Percentiles rank a stretch among this genome's conserved stretches.
Evolutionary conservation across 768 basidiomycete genomes (phyloP).

Genomic region (Neoboletus brunneissimus): DNA sequence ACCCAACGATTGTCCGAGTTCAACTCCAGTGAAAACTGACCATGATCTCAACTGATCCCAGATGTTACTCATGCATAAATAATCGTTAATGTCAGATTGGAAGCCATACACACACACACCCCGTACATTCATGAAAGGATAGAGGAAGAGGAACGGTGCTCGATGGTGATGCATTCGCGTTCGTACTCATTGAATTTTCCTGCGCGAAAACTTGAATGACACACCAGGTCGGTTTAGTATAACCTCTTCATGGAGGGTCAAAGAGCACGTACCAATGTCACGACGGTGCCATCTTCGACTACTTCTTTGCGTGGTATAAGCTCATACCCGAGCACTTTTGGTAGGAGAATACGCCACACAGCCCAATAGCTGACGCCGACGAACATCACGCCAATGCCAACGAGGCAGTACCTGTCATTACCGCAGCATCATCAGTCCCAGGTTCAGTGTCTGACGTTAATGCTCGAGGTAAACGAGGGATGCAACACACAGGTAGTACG

Average conservation of each 20-base stretch:
- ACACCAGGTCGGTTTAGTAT: not conserved
- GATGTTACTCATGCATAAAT: too few species aligned
- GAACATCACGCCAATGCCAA: constrained; percentile 48
- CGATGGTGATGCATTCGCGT: not conserved
- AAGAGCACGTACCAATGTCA: constrained; percentile 42
- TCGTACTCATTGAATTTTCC: constrained; percentile 3
- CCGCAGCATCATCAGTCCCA: not conserved
- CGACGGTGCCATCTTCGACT: constrained; percentile 51
- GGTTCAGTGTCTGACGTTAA: not conserved
- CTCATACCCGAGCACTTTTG: constrained; percentile 47
- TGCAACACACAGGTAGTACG: constrained; percentile 49
- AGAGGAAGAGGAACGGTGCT: not conserved
- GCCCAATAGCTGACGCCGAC: constrained; percentile 52
- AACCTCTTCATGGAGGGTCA: too few species aligned
- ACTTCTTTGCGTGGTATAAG: constrained; percentile 46
- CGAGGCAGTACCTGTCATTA: constrained; percentile 43
- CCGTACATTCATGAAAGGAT: not conserved
- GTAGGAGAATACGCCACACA: constrained; percentile 48
- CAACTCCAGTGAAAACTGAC: too few species aligned
- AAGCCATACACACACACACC: not conserved
- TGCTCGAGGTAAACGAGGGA: constrained; percentile 23
- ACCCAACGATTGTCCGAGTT: too few species aligned
- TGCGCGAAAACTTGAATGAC: constrained; percentile 12
- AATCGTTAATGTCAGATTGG: not conserved
- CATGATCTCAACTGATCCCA: too few species aligned